Conservation (phyloP, 176 grass and related monocot genomes). For the Zea luxurians region DNA sequence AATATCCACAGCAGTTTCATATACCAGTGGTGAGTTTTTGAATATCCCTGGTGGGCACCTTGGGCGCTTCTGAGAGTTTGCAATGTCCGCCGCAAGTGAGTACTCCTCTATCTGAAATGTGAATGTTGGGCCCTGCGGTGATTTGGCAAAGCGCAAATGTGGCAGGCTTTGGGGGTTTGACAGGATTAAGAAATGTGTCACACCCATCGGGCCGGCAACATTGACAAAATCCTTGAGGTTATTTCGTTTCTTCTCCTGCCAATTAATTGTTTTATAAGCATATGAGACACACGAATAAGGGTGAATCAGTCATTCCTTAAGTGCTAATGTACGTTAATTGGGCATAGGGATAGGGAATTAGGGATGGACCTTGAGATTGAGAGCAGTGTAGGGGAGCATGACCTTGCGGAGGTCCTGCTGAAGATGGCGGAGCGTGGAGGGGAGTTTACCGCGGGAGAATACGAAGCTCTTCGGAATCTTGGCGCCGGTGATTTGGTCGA, state of each 20-base stretch:
- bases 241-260: slow-evolving; percentile 72
- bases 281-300: neutral
- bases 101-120: slow-evolving; percentile 56
- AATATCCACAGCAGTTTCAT: neutral
- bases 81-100: slow-evolving; percentile 50
- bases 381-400: slow-evolving; percentile 64
- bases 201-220: slow-evolving; percentile 56
- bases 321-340: neutral
- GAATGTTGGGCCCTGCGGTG: slow-evolving; percentile 54
- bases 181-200: slow-evolving; percentile 71
- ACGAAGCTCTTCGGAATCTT: slow-evolving; percentile 97
- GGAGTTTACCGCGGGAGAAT: slow-evolving; percentile 78
- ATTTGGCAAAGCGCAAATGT: slow-evolving; percentile 50
- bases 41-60: slow-evolving; percentile 63
- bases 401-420: slow-evolving; percentile 73
- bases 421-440: slow-evolving; percentile 70
- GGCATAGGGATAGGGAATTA: neutral
- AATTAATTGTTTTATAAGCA: neutral
- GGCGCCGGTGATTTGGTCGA: slow-evolving; percentile 78
- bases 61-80: slow-evolving; percentile 55
- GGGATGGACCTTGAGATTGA: slow-evolving; percentile 45
- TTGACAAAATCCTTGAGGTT: slow-evolving; percentile 68
- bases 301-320: neutral
- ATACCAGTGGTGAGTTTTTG: slow-evolving; percentile 62
- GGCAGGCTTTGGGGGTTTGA: slow-evolving; percentile 57